Evolutionary conservation across 331 rosid genomes (phyloP).

Genomic region (Quercus phellos): DNA sequence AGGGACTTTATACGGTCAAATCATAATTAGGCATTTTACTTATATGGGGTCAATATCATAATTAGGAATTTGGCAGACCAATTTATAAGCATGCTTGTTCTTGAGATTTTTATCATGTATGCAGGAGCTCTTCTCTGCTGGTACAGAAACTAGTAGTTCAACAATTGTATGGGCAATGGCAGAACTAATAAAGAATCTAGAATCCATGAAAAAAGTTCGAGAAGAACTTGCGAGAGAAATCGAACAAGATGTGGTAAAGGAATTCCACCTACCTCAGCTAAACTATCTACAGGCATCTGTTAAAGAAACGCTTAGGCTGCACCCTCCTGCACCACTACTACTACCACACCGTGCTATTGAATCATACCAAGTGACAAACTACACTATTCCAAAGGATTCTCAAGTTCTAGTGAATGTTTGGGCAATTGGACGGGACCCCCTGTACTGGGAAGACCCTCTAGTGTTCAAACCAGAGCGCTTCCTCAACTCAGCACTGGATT

Average conservation of each 20-base stretch:
- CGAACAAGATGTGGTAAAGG: neutral
- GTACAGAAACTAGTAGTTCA: conserved; percentile 13
- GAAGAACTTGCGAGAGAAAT: conserved; percentile 7
- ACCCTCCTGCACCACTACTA: conserved; percentile 20
- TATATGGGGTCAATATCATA: neutral
- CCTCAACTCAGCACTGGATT: neutral
- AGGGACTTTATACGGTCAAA: neutral
- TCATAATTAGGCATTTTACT: neutral
- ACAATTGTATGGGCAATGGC: conserved; percentile 18
- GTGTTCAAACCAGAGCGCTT: conserved; percentile 19
- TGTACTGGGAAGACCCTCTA: conserved; percentile 5
- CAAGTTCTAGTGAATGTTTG: conserved; percentile 13
- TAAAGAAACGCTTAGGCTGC: conserved; percentile 17
- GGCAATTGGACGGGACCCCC: conserved; percentile 23
- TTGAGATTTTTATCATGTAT: neutral
- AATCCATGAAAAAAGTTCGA: too few relatives aligned
- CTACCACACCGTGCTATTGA: conserved; percentile 12
- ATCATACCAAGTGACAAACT: conserved; percentile 4
- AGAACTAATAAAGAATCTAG: neutral
- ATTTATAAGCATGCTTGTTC: neutral
- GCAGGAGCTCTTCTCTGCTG: conserved; percentile 14
- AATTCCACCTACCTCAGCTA: neutral
- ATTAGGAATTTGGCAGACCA: neutral
- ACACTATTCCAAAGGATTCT: conserved; percentile 21
- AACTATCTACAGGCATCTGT: conserved; percentile 5